Evolutionary conservation across 495 filamentous ascomycete species (phyloP), one percentile per base, ranked within the genome.

Genomic region (Penicillium taxi): DNA sequence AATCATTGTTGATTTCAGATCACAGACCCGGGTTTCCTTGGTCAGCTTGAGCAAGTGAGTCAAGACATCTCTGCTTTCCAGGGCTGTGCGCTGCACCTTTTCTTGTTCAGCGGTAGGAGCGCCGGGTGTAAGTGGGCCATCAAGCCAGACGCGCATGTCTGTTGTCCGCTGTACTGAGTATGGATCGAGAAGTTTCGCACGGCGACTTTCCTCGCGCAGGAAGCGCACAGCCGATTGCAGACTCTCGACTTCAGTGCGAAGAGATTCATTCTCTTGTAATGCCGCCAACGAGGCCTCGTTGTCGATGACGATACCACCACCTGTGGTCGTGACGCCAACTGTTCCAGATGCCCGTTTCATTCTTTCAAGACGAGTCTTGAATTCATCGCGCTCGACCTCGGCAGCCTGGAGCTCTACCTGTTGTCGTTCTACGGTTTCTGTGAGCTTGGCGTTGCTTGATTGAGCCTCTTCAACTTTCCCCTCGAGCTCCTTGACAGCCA

Each of bases 181-280:
- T 9, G 80, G 72, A 47, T 85, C 77, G 15, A 71, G 69, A 15
- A 79, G 53, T 19, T 78, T 73, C 2, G 77, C 67, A 18, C 81
- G 74, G n/a, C 74, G 64, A 52, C 78, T 86, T 37, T 91, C 86
- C 38, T 86, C 80, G 16, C 84, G 75, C 15, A 94, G 64, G 61
- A 79, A 90, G 29, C 81, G 77, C 11, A 96, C 77, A 0, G 86
- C 79, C 2, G 80, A 74, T 57, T 87, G 78, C 6, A 94, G 72
- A 37, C 64, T 72, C 14, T 64, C 52, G 26, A 94, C 86, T 38
- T 88, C 78, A 14, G 69, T 60, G 42, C 79, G 82, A 18, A 90
- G 77, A 11, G 63, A 59, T 40, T 86, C 77, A 62, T 86, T 85
- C 63, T 91, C 81, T 19, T 78, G 70, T 26, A 84, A 79, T 0